Conservation (phyloP, 129 eudicot species). For the Ambrosia artemisiifolia region DNA sequence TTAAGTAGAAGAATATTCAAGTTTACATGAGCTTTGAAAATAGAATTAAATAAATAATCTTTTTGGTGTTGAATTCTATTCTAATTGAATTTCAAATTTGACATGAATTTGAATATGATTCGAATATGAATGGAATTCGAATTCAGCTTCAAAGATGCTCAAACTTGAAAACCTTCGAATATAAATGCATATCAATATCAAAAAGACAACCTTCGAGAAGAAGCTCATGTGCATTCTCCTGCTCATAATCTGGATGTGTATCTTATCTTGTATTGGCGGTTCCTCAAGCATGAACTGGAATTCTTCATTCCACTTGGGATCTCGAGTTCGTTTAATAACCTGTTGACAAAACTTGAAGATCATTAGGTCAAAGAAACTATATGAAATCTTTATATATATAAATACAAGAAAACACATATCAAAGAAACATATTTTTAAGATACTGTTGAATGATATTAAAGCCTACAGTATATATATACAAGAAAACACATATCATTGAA, state of each 20-base stretch:
- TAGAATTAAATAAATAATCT: too few species aligned
- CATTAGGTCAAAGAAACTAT: not conserved
- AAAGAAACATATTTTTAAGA: not conserved
- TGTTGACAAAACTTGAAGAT: constrained; percentile 15
- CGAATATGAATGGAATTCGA: too few species aligned
- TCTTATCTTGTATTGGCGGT: constrained; percentile 67
- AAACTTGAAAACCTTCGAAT: not conserved
- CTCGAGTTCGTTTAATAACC: constrained; percentile 64
- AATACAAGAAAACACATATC: too few species aligned
- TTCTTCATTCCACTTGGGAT: constrained; percentile 89
- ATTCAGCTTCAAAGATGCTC: too few species aligned
- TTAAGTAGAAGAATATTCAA: too few species aligned
- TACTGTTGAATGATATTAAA: not conserved
- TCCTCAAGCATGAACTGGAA: constrained; percentile 85
- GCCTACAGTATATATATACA: not conserved
- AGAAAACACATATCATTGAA: not conserved
- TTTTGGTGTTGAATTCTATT: too few species aligned
- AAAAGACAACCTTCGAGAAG: constrained; percentile 45
- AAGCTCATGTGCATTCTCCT: constrained; percentile 61
- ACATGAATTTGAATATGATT: too few species aligned
- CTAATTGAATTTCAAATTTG: too few species aligned
- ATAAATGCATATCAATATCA: not conserved
- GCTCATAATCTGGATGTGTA: constrained; percentile 67
- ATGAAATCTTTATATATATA: too few species aligned
- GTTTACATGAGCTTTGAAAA: too few species aligned